Evolutionary conservation across 345 rosid genomes (phyloP).

Genomic region (Eutrema heterophyllum): DNA sequence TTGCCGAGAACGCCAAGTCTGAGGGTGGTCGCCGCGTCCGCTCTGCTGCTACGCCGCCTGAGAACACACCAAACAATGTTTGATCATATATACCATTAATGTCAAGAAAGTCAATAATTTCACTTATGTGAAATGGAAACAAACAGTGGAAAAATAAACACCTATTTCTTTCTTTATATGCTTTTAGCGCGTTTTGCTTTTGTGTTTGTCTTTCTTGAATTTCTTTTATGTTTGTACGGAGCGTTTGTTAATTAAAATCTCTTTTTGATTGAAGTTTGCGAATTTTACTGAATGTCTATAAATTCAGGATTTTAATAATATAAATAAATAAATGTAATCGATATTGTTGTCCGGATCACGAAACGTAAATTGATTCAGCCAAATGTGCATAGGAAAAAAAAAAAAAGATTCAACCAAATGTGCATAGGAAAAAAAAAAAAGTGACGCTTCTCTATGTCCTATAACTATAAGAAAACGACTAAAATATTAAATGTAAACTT

Average conservation of each 20-base stretch:
- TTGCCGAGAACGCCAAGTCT: constrained; percentile 43
- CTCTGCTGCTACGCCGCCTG: constrained; percentile 12
- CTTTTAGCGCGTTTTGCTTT: neutral
- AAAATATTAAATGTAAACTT: neutral
- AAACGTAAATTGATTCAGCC: neutral
- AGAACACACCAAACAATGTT: neutral
- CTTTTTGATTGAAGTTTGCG: neutral
- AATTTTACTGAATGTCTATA: neutral
- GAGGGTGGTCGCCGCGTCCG: constrained; percentile 41
- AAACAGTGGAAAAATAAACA: neutral
- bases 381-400: no score
- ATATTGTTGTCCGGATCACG: neutral
- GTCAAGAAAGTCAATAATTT: neutral
- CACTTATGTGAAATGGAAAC: constrained; percentile 7
- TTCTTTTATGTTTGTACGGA: neutral
- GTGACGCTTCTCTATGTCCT: neutral
- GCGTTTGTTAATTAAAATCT: neutral
- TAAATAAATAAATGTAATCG: neutral
- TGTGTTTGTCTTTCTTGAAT: neutral
- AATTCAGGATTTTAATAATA: neutral
- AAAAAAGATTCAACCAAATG: neutral
- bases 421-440: neutral
- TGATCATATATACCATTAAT: neutral
- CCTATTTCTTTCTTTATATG: neutral
- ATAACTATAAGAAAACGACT: neutral